Evolutionary conservation across 2,329 filamentous ascomycete species (phyloP).

Genomic region (Chaetomium strumarium): DNA sequence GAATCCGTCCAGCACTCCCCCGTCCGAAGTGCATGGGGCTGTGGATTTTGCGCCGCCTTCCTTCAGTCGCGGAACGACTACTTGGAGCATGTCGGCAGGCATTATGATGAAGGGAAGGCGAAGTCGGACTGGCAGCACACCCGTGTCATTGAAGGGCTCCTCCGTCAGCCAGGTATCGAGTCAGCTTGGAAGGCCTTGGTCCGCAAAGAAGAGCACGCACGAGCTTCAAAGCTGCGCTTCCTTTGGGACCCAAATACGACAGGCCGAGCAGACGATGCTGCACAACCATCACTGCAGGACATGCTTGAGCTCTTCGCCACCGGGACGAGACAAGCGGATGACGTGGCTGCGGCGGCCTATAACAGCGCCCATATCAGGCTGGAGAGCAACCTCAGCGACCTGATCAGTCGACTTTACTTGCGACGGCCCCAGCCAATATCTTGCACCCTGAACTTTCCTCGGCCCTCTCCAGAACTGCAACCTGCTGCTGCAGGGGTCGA

Average conservation of each 20-base stretch:
- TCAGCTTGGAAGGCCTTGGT: slow-evolving; percentile 18
- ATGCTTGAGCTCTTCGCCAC: slow-evolving; percentile 19
- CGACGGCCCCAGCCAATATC: neutral
- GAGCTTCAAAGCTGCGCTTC: slow-evolving; percentile 14
- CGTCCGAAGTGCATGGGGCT: slow-evolving; percentile 19
- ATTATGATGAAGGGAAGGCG: slow-evolving; percentile 20
- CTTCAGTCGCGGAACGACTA: slow-evolving; percentile 15
- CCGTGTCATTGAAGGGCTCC: slow-evolving; percentile 20
- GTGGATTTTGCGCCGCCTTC: slow-evolving; percentile 20
- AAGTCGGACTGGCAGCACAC: slow-evolving; percentile 20
- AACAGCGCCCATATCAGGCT: slow-evolving; percentile 7
- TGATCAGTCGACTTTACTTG: slow-evolving; percentile 6
- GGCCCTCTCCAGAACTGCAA: neutral
- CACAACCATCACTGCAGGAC: slow-evolving; percentile 12
- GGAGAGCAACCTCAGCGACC: slow-evolving; percentile 12
- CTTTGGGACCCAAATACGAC: slow-evolving; percentile 16
- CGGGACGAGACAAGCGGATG: neutral
- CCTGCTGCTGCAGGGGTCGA: neutral
- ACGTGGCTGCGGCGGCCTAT: slow-evolving; percentile 12
- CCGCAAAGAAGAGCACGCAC: slow-evolving; percentile 10
- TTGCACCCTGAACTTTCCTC: neutral
- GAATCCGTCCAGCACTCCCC: neutral
- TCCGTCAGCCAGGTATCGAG: slow-evolving; percentile 18
- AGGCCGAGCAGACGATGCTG: slow-evolving; percentile 2
- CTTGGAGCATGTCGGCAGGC: slow-evolving; percentile 25